Evolutionary conservation across 495 filamentous ascomycete genomes (phyloP).

Genomic region (Tricharina praecox): DNA sequence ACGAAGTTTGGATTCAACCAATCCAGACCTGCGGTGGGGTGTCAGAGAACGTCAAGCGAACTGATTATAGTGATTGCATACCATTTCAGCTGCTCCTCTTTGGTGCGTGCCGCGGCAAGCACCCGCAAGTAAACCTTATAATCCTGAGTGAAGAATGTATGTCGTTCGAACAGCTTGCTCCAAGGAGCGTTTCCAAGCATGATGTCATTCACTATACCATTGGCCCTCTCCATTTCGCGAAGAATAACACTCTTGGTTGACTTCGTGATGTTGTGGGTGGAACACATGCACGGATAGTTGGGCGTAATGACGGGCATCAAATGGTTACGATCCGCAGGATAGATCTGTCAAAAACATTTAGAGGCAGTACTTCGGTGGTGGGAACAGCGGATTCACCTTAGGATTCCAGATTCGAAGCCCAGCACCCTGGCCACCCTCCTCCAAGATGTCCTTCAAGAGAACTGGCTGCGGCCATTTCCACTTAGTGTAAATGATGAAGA

Average conservation of each 20-base stretch:
- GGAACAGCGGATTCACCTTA: slow-evolving; percentile 37
- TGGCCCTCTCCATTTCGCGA: slow-evolving; percentile 61
- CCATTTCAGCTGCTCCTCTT: slow-evolving; percentile 73
- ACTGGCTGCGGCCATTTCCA: slow-evolving; percentile 94
- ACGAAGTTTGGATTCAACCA: slow-evolving; percentile 83
- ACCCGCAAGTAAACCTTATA: slow-evolving; percentile 92
- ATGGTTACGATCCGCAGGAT: slow-evolving; percentile 62
- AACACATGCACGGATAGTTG: slow-evolving; percentile 89
- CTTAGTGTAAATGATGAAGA: slow-evolving; percentile 75
- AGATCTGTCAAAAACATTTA: slow-evolving; percentile 42
- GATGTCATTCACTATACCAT: slow-evolving; percentile 65
- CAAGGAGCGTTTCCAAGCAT: slow-evolving; percentile 54
- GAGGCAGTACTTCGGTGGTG: not conserved
- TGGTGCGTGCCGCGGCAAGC: slow-evolving; percentile 66
- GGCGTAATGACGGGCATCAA: slow-evolving; percentile 96
- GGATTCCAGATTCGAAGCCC: slow-evolving; percentile 89
- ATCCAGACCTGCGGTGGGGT: slow-evolving; percentile 41
- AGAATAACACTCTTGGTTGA: slow-evolving; percentile 74
- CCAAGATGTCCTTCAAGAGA: slow-evolving; percentile 61
- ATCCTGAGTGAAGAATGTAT: slow-evolving; percentile 77
- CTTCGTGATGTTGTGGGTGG: slow-evolving; percentile 77
- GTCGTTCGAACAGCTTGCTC: slow-evolving; percentile 73
- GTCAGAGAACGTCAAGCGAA: slow-evolving; percentile 8
- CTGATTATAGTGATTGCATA: slow-evolving; percentile 4
- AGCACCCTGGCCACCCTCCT: slow-evolving; percentile 47